These are phyloP conservation scores for Gautieria morchelliformis DNA, from an alignment of 768 basidiomycete species.

Conservation along the genomic window DNA sequence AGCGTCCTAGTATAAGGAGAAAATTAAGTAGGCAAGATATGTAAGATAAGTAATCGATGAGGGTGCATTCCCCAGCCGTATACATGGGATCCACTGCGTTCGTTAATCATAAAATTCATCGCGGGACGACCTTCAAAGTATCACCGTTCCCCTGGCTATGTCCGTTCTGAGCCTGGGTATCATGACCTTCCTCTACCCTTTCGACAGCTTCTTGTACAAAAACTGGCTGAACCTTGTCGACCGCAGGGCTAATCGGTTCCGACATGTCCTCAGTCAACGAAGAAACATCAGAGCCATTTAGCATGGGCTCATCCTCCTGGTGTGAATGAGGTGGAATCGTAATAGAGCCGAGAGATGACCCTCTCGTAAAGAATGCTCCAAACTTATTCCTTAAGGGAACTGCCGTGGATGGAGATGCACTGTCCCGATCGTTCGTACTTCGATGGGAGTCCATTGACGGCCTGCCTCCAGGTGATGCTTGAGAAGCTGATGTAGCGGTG, in stretches of 20 bases:
- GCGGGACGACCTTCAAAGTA: not conserved
- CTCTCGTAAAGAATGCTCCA: conserved; percentile 58
- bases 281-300: conserved; percentile 49
- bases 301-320: conserved; percentile 30
- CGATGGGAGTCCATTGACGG: conserved; percentile 18
- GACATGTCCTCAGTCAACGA: conserved; percentile 32
- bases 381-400: conserved; percentile 55
- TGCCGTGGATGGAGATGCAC: conserved; percentile 16
- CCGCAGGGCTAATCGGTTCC: conserved; percentile 43
- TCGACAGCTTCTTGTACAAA: not conserved
- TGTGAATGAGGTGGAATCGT: conserved; percentile 19
- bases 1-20: too few relatives aligned
- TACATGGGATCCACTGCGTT: too few relatives aligned
- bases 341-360: conserved; percentile 36
- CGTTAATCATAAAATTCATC: not conserved
- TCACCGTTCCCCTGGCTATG: not conserved
- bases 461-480: conserved; percentile 19
- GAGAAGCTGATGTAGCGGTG: not conserved
- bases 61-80: too few relatives aligned
- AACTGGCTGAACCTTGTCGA: not conserved
- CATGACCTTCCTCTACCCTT: not conserved
- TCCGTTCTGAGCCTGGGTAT: not conserved
- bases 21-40: too few relatives aligned
- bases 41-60: too few relatives aligned
- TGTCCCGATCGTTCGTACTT: not conserved